Evolutionary conservation across 169 alveolate species (phyloP), one percentile per base, ranked within the genome.

Genomic region (Eimeria acervulina): DNA sequence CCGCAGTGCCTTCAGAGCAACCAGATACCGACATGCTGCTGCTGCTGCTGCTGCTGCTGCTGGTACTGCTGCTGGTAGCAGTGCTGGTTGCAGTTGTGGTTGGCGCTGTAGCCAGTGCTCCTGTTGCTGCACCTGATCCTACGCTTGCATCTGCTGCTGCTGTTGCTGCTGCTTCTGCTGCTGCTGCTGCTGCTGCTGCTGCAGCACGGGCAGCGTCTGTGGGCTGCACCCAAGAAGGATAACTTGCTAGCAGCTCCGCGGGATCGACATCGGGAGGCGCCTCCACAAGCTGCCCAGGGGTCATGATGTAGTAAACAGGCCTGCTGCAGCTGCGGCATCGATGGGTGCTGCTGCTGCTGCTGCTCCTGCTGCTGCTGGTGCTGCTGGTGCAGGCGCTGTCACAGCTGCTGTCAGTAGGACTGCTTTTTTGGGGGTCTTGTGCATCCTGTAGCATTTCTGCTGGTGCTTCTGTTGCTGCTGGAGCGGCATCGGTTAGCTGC

Each of bases 281-380:
- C 55, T 33, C 87, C 21, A 76, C 87, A 8, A 61, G 87, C 87
- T 40, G 87, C 36, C 87, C 59, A 10, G 87, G 87, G 15, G 87
- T 76, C 87, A 76, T 76, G 52, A 76, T 23, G 59, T 76, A 76
- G 87, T 42, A 76, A 2, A 76, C 87, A 0, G 87, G 87, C 23
- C 38, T 76, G 87, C 87, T 76, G 87, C 87, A 76, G 87, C 87
- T 76, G 7, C 87, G 87, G 87, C 87, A 76, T 13, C 87, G 44
- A 12, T 13, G 7, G 87, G 38, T n/a, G 44, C 52, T 7, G 36
- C 61, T 76, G 87, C 61, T 76, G 87, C 87, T 76, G 44, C 81
- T 70, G 81, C 81, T 36, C 1, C 61, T 76, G 13, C 15, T 38
- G 63, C 28, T 38, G 61, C 61, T 76, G 47, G 12, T 76, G 21